Evolutionary conservation across 1,284 basidiomycete genomes (phyloP).

Genomic region (Puccinia horiana): DNA sequence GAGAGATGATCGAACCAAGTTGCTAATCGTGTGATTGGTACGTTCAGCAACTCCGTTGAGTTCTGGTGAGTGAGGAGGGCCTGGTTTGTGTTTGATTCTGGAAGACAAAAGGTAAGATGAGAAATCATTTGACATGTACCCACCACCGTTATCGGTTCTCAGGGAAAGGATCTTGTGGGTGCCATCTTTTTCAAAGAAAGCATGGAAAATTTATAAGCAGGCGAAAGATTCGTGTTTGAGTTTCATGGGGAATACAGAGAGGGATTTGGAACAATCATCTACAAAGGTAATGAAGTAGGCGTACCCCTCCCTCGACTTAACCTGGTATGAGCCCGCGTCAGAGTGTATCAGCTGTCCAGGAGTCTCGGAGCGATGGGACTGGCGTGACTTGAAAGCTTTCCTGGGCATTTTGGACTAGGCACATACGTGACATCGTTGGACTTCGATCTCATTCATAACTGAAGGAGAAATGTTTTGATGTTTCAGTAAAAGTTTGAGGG

Average conservation of each 20-base stretch:
- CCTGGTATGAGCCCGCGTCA: not conserved
- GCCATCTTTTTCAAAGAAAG: slow-evolving; percentile 53
- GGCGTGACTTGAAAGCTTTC: not conserved
- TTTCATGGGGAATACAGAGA: not conserved
- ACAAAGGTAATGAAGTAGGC: not conserved
- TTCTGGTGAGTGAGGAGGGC: slow-evolving; percentile 17
- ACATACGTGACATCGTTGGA: not conserved
- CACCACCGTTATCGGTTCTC: not conserved
- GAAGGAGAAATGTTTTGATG: not conserved
- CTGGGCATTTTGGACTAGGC: slow-evolving; percentile 4
- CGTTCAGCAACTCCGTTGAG: slow-evolving; percentile 27
- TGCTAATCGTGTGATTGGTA: not conserved
- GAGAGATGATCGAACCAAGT: not conserved
- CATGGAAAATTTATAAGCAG: slow-evolving; percentile 57
- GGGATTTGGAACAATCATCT: not conserved
- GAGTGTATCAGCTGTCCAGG: slow-evolving; percentile 11
- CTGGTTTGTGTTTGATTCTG: not conserved
- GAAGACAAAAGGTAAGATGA: not conserved
- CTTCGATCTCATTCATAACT: slow-evolving; percentile 1
- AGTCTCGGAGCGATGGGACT: not conserved
- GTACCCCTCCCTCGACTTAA: not conserved
- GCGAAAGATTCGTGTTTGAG: slow-evolving; percentile 56
- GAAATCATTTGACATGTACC: not conserved
- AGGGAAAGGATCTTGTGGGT: slow-evolving; percentile 31
- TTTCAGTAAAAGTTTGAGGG: slow-evolving; percentile 1